Evolutionary conservation across 225 moss, liverwort and hornwort genomes (phyloP), one percentile per base, ranked within the genome.

Genomic region (Pseudisothecium myosuroides): DNA sequence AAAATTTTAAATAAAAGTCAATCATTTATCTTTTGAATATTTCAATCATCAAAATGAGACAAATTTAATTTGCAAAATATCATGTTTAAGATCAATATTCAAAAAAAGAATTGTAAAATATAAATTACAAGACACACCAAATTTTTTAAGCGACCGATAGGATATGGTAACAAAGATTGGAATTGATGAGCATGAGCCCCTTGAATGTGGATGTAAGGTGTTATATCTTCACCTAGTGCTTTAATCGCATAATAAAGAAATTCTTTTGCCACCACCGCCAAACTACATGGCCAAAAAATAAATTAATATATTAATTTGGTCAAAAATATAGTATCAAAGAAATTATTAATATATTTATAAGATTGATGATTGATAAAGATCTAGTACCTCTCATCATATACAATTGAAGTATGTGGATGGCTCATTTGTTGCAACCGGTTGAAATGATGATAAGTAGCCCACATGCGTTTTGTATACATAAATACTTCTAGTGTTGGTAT

Each of bases 141-240:
- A 32, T 83, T 90, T 80, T 88, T 93, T 32, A 90, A 76, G 29
- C 49, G 50, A 2, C 87, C 89, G 8, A 90, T 68, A 32, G 75
- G 54, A 86, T 93, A 89, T 55, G 83, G 82, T 80, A 93, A 37
- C 12, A 64, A 89, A 10, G 73, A n/a, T 86, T 93, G 93, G 29
- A 92, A 83, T 55, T 93, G 80, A 19, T 83, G 37, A 60, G 83
- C 67, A 69, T 93, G 90, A 71, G 93, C 89, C 77, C 92, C 87
- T 89, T 93, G 93, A 73, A 93, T 92, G 64, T 90, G 92, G 34
- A 92, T 90, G 56, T 90, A 90, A 43, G 83, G 85, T 47, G 86
- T 92, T 65, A 89, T 41, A 45, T 93, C 83, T 71, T 93, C 89
- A 72, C 80, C 86, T 22, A 92, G 75, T 55, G 83, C 92, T 86